Evolutionary conservation across 1,139 yeast genomes (phyloP).

Genomic region (Debaryomycetaceae sp.): DNA sequence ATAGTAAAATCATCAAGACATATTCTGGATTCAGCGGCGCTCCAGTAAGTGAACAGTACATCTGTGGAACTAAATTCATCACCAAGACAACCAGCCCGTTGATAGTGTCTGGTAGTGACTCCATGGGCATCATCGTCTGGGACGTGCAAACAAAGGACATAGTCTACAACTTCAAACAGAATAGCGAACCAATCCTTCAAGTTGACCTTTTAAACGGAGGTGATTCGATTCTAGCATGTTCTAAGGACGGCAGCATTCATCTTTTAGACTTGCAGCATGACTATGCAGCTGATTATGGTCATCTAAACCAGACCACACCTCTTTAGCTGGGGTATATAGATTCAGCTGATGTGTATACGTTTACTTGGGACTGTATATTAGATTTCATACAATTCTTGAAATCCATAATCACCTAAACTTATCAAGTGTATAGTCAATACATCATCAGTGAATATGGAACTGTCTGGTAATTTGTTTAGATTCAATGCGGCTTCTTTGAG

Average conservation of each 20-base stretch:
- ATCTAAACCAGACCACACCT: neutral
- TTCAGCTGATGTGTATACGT: neutral
- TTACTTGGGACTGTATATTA: neutral
- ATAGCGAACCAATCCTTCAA: constrained; percentile 43
- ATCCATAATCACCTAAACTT: neutral
- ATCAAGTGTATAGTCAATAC: neutral
- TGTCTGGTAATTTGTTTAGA: constrained; percentile 41
- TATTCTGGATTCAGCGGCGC: constrained; percentile 38
- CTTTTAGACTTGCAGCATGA: constrained; percentile 20
- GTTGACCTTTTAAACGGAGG: constrained; percentile 42
- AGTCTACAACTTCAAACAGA: constrained; percentile 29
- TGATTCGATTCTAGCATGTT: constrained; percentile 36
- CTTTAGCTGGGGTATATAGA: neutral
- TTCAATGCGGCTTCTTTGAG: constrained; percentile 47
- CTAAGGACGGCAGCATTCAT: constrained; percentile 21
- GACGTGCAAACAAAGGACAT: constrained; percentile 66
- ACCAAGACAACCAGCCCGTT: constrained; percentile 30
- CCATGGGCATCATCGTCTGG: constrained; percentile 64
- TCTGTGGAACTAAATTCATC: constrained; percentile 50
- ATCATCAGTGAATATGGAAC: constrained; percentile 25
- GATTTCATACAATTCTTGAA: neutral
- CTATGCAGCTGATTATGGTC: constrained; percentile 3
- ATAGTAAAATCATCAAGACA: constrained; percentile 74
- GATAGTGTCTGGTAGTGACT: constrained; percentile 67
- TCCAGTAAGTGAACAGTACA: constrained; percentile 42